A percentile compares a stretch with the other conserved stretches of the same genome.
phyloP scores from a whole-genome alignment of 2,329 filamentous ascomycete genomes.

The Colletotrichum horii region DNA sequence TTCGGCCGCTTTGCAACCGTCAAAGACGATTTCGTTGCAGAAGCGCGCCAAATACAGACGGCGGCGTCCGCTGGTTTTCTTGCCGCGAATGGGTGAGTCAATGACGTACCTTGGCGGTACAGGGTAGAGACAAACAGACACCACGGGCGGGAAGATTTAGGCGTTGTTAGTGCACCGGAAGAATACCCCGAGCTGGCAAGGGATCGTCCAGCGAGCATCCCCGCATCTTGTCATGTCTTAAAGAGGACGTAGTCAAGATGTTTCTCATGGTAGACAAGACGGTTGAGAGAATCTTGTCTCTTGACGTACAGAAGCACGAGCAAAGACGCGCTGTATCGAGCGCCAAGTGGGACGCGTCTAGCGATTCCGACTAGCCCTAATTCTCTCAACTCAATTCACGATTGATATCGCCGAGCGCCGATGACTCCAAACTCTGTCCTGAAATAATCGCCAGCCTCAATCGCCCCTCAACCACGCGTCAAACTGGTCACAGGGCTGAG shows the following conservation, averaged over 20 bases:
- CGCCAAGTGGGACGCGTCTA: slow-evolving; percentile 13
- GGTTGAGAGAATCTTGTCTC: background rate
- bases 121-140: background rate
- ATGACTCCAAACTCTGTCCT: background rate
- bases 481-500: too few relatives aligned
- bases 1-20: background rate
- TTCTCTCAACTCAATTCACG: background rate
- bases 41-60: background rate
- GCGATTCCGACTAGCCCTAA: background rate
- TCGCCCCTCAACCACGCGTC: background rate
- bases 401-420: background rate
- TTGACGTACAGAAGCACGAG: background rate
- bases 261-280: background rate
- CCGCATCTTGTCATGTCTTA: background rate
- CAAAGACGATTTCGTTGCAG: too few relatives aligned
- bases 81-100: background rate
- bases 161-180: background rate
- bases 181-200: background rate
- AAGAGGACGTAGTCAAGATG: background rate
- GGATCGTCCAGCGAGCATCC: background rate
- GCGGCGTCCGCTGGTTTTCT: background rate
- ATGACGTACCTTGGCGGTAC: background rate
- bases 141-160: background rate
- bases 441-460: background rate
- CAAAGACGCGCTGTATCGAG: background rate